phyloP scores from a whole-genome alignment of 805 yeast species.

The Tetrapisispora taiwanensis region DNA sequence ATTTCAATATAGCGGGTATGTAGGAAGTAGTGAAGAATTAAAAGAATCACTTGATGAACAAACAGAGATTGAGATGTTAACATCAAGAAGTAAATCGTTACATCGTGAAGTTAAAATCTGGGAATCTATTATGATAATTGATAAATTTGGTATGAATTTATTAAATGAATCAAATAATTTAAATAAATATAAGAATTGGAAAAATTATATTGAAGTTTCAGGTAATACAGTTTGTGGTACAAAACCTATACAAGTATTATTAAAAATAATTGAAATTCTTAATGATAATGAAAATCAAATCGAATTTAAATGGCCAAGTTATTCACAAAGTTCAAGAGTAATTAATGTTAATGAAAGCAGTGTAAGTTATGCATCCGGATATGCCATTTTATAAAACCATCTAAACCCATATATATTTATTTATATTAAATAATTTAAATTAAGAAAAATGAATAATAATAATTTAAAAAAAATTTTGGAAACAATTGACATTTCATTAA shows the following conservation, averaged over 20 bases:
- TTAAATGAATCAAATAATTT: constrained; percentile 29
- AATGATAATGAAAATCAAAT: constrained; percentile 6
- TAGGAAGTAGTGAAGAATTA: constrained; percentile 23
- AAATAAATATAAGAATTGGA: constrained; percentile 55
- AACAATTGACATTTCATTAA: constrained; percentile 6
- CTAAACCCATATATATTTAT: too few relatives aligned
- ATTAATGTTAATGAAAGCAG: constrained; percentile 48
- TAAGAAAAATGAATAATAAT: background rate
- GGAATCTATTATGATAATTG: constrained; percentile 65
- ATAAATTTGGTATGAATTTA: constrained; percentile 57
- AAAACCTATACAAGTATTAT: constrained; percentile 60
- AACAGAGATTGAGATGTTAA: constrained; percentile 24
- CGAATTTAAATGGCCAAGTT: constrained; percentile 61
- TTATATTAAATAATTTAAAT: too few relatives aligned
- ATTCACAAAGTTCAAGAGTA: constrained; percentile 63
- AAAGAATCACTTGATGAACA: constrained; percentile 26
- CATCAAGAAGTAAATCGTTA: constrained; percentile 20
- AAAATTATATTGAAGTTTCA: constrained; percentile 52
- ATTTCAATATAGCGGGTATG: constrained; percentile 49
- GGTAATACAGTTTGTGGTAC: constrained; percentile 93
- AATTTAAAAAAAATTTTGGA: background rate
- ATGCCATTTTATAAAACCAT: constrained; percentile 23
- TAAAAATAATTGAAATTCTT: constrained; percentile 35
- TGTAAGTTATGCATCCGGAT: constrained; percentile 88
- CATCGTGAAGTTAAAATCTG: constrained; percentile 42